These are phyloP conservation scores for Anacardium occidentale DNA, from an alignment of 345 rosid species.

Conservation along the genomic window DNA sequence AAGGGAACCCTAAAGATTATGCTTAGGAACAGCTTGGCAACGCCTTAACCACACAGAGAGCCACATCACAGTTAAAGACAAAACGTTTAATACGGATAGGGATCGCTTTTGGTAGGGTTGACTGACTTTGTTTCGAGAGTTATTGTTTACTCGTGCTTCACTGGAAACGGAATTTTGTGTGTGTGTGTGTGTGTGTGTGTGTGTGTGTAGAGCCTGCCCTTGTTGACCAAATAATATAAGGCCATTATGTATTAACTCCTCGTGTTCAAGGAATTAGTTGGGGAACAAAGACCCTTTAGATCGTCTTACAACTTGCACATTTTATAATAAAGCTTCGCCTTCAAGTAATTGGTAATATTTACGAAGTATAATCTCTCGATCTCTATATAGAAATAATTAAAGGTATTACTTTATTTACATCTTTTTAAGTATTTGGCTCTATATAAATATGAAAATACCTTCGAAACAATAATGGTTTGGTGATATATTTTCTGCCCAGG, in stretches of 20 bases:
- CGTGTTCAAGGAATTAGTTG: not conserved
- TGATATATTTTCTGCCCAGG: too few species aligned
- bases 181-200: too few species aligned
- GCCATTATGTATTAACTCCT: not conserved
- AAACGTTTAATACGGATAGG: not conserved
- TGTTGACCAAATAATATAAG: not conserved
- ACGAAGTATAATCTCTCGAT: too few species aligned
- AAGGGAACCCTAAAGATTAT: not conserved
- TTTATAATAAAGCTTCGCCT: too few species aligned
- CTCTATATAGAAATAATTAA: too few species aligned
- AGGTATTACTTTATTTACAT: too few species aligned
- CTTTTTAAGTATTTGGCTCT: too few species aligned
- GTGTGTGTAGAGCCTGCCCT: too few species aligned
- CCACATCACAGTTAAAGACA: not conserved
- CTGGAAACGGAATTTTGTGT: not conserved
- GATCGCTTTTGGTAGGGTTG: not conserved
- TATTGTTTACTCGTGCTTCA: not conserved
- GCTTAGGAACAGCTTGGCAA: not conserved
- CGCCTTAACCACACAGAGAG: not conserved
- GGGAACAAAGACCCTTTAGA: slow-evolving; percentile 4
- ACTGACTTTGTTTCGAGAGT: not conserved
- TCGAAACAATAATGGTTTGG: too few species aligned
- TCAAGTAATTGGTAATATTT: not conserved
- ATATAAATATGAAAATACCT: too few species aligned
- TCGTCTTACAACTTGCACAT: not conserved